phyloP scores from a whole-genome alignment of 139 green algal genomes.

The Nannochloris sp. region DNA sequence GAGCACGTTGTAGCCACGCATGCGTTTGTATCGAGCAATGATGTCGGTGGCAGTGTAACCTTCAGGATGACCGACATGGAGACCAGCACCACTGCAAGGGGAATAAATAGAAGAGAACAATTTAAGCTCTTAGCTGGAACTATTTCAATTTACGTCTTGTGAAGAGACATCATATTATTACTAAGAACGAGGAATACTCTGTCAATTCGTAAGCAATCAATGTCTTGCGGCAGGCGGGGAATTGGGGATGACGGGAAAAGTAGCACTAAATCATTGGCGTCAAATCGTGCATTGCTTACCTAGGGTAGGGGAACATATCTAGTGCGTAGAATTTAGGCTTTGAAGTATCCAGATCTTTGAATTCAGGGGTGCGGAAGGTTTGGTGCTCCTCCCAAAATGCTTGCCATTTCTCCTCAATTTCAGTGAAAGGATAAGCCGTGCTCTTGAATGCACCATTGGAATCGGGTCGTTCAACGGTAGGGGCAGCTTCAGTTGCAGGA shows the following conservation, averaged over 20 bases:
- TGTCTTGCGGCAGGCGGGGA: no score
- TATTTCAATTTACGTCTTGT: no score
- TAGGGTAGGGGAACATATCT: constrained; percentile 99
- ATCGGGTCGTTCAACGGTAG: background rate
- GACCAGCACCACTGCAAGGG: constrained; percentile 54
- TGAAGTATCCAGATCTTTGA: constrained; percentile 76
- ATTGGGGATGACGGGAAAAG: background rate
- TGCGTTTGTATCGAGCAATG: constrained; percentile 93
- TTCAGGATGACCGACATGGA: constrained; percentile 87
- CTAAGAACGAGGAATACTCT: no score
- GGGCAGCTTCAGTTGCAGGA: background rate
- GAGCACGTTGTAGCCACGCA: constrained; percentile 93
- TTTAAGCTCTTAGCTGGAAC: background rate
- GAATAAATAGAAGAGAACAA: background rate
- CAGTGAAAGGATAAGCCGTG: constrained; percentile 28
- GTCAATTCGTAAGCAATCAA: no score
- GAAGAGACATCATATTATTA: no score
- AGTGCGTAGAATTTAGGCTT: constrained; percentile 98
- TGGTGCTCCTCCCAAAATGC: constrained; percentile 79
- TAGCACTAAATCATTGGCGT: background rate
- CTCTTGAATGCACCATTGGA: constrained; percentile 4
- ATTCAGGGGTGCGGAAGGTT: constrained; percentile 86
- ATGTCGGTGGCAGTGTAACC: constrained; percentile 96
- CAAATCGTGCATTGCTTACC: constrained; percentile 21
- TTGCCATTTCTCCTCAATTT: constrained; percentile 80